Conservation (phyloP, 352 stramenopile species). For the Globisporangium takayamanum region DNA sequence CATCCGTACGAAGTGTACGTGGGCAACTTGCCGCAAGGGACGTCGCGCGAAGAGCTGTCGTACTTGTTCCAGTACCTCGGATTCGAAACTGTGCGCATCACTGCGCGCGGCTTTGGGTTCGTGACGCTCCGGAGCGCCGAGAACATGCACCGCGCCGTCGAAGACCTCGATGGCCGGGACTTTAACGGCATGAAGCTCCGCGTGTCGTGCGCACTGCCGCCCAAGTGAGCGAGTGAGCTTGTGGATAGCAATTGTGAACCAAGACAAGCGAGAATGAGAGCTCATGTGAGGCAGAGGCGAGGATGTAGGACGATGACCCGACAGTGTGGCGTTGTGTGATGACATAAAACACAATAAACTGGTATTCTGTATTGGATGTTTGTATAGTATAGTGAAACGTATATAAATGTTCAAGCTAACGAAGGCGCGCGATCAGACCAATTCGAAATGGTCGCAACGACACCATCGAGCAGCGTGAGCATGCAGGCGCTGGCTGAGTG, state of each 20-base stretch:
- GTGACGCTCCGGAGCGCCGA: slow-evolving; percentile 71
- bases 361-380: background rate
- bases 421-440: no score
- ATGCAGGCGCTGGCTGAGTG: no score
- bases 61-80: slow-evolving; percentile 79
- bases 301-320: no score
- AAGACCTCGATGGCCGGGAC: slow-evolving; percentile 72
- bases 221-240: no score
- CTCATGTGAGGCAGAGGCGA: no score
- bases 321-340: background rate
- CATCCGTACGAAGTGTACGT: slow-evolving; percentile 81
- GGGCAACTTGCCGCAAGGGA: slow-evolving; percentile 74
- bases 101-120: slow-evolving; percentile 73
- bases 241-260: no score
- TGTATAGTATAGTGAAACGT: background rate
- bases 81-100: slow-evolving; percentile 83
- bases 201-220: slow-evolving; percentile 51
- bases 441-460: no score
- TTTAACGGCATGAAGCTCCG: slow-evolving; percentile 77
- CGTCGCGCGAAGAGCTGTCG: slow-evolving; percentile 68
- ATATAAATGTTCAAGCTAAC: no score
- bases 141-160: slow-evolving; percentile 73
- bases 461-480: no score
- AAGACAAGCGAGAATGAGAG: no score
- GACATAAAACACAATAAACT: no score